A percentile compares a stretch with the other conserved stretches of the same genome.
Conservation (phyloP, 305 asterid species). For the Fraxinus platypoda region DNA sequence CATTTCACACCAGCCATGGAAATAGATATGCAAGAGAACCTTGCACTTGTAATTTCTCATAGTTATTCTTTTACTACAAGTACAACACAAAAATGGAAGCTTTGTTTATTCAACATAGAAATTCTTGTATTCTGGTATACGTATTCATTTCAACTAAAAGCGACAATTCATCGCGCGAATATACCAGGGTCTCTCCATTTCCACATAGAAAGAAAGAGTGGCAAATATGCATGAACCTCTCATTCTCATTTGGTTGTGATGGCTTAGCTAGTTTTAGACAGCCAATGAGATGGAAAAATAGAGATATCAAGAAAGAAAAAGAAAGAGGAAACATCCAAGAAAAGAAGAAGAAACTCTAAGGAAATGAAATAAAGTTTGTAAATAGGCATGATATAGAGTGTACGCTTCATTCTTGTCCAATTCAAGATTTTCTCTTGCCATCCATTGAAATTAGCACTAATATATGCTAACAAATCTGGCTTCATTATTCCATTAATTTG, state of each 20-base stretch:
- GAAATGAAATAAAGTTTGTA: slow-evolving; percentile 2
- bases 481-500: neutral
- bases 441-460: neutral
- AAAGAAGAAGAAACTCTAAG: slow-evolving; percentile 34
- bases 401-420: slow-evolving; percentile 10
- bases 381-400: slow-evolving; percentile 11
- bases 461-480: neutral
- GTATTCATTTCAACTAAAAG: neutral
- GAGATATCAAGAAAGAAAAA: neutral
- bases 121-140: neutral
- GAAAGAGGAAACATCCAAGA: slow-evolving; percentile 50
- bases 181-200: neutral
- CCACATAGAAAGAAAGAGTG: neutral
- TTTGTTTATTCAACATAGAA: neutral
- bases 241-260: slow-evolving; percentile 26
- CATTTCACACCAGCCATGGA: neutral
- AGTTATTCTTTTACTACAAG: neutral
- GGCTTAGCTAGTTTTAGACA: slow-evolving; percentile 14
- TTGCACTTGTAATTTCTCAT: neutral
- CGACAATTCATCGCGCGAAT: neutral
- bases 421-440: slow-evolving; percentile 26
- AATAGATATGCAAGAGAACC: neutral
- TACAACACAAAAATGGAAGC: neutral
- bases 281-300: slow-evolving; percentile 18
- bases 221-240: slow-evolving; percentile 26